These are phyloP conservation scores for Yarrowia alimentaria DNA, from an alignment of 805 yeast genomes.

Conservation along the genomic window DNA sequence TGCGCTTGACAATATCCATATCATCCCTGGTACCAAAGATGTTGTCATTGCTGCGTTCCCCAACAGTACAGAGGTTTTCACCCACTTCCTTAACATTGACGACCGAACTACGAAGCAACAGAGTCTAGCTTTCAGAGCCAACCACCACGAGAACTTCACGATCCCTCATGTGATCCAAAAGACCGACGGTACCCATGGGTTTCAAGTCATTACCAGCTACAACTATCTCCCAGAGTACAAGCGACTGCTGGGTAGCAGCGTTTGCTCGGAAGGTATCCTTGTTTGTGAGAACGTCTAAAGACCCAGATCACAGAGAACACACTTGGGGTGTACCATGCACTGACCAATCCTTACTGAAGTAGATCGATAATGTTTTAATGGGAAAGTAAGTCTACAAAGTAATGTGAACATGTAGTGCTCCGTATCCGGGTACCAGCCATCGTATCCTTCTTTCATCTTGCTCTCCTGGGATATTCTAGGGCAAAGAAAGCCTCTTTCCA, in stretches of 20 bases:
- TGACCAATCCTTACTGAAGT: no score
- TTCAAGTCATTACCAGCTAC: constrained; percentile 7
- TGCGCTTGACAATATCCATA: constrained; percentile 7
- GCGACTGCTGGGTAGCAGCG: constrained; percentile 15
- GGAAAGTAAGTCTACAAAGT: no score
- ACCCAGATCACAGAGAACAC: no score
- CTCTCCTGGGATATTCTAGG: no score
- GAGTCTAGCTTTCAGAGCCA: constrained; percentile 8
- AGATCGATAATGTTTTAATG: no score
- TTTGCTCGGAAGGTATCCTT: constrained; percentile 1
- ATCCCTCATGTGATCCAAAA: constrained; percentile 2
- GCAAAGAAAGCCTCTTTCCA: no score
- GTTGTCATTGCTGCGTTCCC: constrained; percentile 16
- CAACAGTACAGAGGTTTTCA: background rate
- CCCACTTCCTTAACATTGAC: constrained; percentile 5
- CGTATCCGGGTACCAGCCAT: no score
- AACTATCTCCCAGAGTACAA: constrained; percentile 2
- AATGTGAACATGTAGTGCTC: no score
- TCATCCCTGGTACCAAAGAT: constrained; percentile 8
- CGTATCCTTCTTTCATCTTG: no score
- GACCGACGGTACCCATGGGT: constrained; percentile 1
- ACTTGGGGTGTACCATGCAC: no score
- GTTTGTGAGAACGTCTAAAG: constrained; percentile 2
- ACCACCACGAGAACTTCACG: constrained; percentile 2
- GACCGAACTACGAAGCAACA: background rate